These are phyloP conservation scores for Licmophora abbreviata DNA, from an alignment of 108 stramenopile genomes.

Conservation along the genomic window DNA sequence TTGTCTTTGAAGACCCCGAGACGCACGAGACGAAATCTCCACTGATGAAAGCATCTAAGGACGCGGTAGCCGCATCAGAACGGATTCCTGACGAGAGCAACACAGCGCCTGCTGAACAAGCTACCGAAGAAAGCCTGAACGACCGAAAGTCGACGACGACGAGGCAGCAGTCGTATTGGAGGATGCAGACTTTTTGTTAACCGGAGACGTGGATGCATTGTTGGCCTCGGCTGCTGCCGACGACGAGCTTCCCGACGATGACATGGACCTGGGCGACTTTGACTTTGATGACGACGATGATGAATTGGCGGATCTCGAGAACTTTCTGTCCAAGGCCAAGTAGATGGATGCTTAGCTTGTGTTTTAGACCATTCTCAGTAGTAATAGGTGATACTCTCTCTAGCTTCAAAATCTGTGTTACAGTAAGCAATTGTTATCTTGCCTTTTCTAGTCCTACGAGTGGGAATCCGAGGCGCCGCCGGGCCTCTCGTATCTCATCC, in stretches of 20 bases:
- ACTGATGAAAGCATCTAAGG: conserved; percentile 2
- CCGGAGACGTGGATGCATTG: conserved; percentile 47
- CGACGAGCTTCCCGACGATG: too few species aligned
- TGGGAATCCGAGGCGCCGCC: too few species aligned
- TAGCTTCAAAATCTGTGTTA: too few species aligned
- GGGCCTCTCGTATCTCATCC: too few species aligned
- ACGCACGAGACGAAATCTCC: not conserved
- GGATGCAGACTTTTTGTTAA: conserved; percentile 15
- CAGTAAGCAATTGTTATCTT: too few species aligned
- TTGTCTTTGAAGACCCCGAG: not conserved
- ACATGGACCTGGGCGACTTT: conserved; percentile 47
- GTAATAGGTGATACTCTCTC: too few species aligned
- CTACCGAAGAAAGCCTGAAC: not conserved
- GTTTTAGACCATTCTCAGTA: too few species aligned
- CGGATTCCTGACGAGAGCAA: conserved; percentile 2
- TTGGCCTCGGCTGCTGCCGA: conserved; percentile 23
- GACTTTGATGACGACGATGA: conserved; percentile 48
- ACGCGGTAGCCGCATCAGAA: not conserved
- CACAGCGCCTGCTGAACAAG: not conserved
- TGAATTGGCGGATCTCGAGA: conserved; percentile 71
- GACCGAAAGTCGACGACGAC: not conserved
- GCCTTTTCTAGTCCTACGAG: too few species aligned
- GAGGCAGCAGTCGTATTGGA: conserved; percentile 4
- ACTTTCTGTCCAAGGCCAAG: conserved; percentile 57
- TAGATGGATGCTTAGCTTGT: too few species aligned